Percentiles rank a stretch among this genome's conserved stretches.
Conservation (phyloP, 2,329 filamentous ascomycete species). For the Rhytidhysteron rufulum region DNA sequence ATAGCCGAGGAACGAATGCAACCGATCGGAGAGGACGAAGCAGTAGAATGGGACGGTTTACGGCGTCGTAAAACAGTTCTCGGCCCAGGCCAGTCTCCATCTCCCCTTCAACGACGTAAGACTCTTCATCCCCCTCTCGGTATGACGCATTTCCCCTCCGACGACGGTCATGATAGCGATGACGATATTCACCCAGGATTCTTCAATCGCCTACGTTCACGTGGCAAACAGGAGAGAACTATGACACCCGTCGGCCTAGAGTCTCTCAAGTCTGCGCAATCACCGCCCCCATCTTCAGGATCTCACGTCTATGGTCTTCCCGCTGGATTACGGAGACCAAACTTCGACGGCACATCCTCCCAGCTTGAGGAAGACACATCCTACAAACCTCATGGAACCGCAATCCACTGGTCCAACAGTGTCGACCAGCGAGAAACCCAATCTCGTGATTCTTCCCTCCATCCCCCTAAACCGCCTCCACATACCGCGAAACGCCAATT, state of each 20-base stretch:
- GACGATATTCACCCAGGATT: conserved; percentile 47
- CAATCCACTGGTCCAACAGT: conserved; percentile 44
- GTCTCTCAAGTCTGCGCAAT: conserved; percentile 7
- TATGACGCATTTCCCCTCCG: conserved; percentile 77
- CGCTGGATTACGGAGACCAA: conserved; percentile 25
- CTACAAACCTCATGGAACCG: conserved; percentile 37
- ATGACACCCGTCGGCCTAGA: conserved; percentile 21
- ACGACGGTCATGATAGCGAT: conserved; percentile 50
- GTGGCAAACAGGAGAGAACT: conserved; percentile 18
- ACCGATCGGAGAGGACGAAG: conserved; percentile 73
- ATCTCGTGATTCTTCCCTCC: conserved; percentile 40
- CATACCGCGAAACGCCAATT: conserved; percentile 69
- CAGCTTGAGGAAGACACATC: conserved; percentile 43
- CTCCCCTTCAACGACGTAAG: conserved; percentile 45
- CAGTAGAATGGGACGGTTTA: conserved; percentile 88
- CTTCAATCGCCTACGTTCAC: conserved; percentile 34
- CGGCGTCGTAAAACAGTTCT: conserved; percentile 64
- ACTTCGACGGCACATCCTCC: conserved; percentile 40
- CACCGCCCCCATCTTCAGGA: conserved; percentile 10
- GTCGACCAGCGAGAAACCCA: conserved; percentile 32
- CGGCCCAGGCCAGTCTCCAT: conserved; percentile 38
- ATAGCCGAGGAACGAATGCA: conserved; percentile 79
- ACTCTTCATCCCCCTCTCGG: conserved; percentile 73
- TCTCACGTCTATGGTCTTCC: conserved; percentile 53
- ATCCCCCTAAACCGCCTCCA: conserved; percentile 57